A percentile compares a stretch with the other conserved stretches of the same genome.
Conservation (phyloP, 805 yeast species). For the Zygosaccharomyces gambellarensis region DNA sequence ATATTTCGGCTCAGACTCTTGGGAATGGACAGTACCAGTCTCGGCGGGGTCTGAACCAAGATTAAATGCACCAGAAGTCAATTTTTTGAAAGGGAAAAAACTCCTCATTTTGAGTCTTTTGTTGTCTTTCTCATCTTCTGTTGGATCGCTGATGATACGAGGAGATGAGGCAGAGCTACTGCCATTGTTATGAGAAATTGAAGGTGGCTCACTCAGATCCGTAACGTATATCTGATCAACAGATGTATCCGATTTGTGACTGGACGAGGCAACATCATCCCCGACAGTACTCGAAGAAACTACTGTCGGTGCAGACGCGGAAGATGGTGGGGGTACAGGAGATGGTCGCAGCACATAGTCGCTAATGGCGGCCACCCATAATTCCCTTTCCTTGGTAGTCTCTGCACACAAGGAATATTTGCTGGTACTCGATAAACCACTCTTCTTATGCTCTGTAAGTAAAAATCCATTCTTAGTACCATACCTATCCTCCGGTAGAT, state of each 20-base stretch:
- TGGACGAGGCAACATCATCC: conserved; percentile 7
- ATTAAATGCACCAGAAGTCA: conserved; percentile 15
- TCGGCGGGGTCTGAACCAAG: conserved; percentile 11
- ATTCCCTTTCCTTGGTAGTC: conserved; percentile 67
- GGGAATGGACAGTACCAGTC: conserved; percentile 2
- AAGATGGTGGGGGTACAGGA: conserved; percentile 8
- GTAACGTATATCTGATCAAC: conserved; percentile 21
- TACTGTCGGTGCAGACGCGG: conserved; percentile 6
- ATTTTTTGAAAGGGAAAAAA: conserved; percentile 52
- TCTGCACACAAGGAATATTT: conserved; percentile 75
- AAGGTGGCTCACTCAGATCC: conserved; percentile 11
- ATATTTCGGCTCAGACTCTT: conserved; percentile 13
- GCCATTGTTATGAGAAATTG: conserved; percentile 1
- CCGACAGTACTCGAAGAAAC: conserved; percentile 8
- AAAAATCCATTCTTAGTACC: conserved; percentile 36
- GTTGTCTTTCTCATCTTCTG: conserved; percentile 35
- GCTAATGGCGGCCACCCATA: conserved; percentile 54
- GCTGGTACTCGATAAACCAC: conserved; percentile 36
- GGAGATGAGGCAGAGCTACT: conserved; percentile 13
- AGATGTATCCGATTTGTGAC: conserved; percentile 9
- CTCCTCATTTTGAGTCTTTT: conserved; percentile 52
- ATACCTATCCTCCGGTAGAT: conserved; percentile 34
- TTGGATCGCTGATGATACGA: conserved; percentile 10
- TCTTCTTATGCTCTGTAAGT: conserved; percentile 39
- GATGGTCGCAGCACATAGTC: conserved; percentile 25